Evolutionary conservation across 768 basidiomycete genomes (phyloP).

Genomic region (Hygrophorus russula): DNA sequence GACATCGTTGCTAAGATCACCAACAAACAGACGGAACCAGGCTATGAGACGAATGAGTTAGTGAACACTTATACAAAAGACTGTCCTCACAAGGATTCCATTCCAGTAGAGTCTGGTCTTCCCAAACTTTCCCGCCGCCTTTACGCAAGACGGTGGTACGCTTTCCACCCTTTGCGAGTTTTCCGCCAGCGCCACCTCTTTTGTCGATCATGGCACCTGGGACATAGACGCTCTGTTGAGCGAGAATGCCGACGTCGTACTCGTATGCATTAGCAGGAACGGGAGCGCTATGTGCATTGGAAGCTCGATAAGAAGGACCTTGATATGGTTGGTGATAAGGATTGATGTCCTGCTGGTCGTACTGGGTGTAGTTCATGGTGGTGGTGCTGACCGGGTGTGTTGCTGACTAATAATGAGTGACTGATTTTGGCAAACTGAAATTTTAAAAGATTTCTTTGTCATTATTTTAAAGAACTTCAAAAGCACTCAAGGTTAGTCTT

Average conservation of each 20-base stretch:
- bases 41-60: slow-evolving; percentile 32
- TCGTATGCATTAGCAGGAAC: slow-evolving; percentile 88
- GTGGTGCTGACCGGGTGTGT: slow-evolving; percentile 7
- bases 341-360: slow-evolving; percentile 56
- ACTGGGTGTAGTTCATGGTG: slow-evolving; percentile 41
- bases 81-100: slow-evolving; percentile 85
- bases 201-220: slow-evolving; percentile 88
- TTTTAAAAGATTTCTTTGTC: too few relatives aligned
- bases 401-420: background rate
- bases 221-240: slow-evolving; percentile 87
- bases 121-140: slow-evolving; percentile 95
- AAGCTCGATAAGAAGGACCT: slow-evolving; percentile 61
- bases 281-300: slow-evolving; percentile 59
- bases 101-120: slow-evolving; percentile 92
- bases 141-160: slow-evolving; percentile 89
- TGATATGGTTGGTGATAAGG: slow-evolving; percentile 76
- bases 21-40: slow-evolving; percentile 97
- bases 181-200: slow-evolving; percentile 75
- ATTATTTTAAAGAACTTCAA: too few relatives aligned
- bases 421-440: too few relatives aligned
- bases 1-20: slow-evolving; percentile 96
- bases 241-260: slow-evolving; percentile 84
- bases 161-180: slow-evolving; percentile 83
- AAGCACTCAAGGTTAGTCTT: background rate
- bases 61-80: background rate